Base-by-base conservation (phyloP, 805 yeast genomes). In the Starmerella tilneyi region DNA sequence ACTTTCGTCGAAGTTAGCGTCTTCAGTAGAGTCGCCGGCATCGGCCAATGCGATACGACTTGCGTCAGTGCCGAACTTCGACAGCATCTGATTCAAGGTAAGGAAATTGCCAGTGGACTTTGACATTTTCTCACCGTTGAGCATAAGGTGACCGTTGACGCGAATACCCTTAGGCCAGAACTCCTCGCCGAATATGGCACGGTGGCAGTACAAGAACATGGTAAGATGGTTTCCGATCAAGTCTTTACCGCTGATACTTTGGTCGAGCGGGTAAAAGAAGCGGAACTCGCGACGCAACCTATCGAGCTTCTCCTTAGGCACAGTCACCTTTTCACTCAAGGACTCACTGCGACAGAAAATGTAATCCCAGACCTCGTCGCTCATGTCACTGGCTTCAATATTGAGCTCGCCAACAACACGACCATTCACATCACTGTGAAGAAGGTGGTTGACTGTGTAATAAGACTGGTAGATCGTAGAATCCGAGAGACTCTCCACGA, bases 111-210 rank as follows among this genome's bases (percentile, higher is more conserved):
- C 98, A 26, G 97, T 89, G 26, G 94, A 82, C 66, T 92, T 92
- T 45, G 96, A 80, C 98, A 92, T 92, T 75, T 92, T 92, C 58
- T 89, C 92, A 63, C 92, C 89, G 71, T 92, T 92, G 64, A 92
- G 75, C 73, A 92, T 66, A 68, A 92, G 75, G 63, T 92, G 98
- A 55, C 98, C 98, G 59, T 92, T 92, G 52, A 84, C 83, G 68
- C 98, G 81, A 53, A 92, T 74, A 64, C 96, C 96, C 56, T 66
- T 74, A 51, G 97, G 98, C 97, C 97, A 92, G 72, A 75, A 76
- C 57, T 74, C 71, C 71, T 78, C 81, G 44, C 92, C 92, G 81
- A 92, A 92, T 46, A 92, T 64, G 13, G 97, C 96, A 56, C 84
- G 86, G 63, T 89, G 94, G 43, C 83, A 73, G 69, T 92, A 92